Conservation (phyloP, 108 stramenopile species). For the Fragilaria radians region DNA sequence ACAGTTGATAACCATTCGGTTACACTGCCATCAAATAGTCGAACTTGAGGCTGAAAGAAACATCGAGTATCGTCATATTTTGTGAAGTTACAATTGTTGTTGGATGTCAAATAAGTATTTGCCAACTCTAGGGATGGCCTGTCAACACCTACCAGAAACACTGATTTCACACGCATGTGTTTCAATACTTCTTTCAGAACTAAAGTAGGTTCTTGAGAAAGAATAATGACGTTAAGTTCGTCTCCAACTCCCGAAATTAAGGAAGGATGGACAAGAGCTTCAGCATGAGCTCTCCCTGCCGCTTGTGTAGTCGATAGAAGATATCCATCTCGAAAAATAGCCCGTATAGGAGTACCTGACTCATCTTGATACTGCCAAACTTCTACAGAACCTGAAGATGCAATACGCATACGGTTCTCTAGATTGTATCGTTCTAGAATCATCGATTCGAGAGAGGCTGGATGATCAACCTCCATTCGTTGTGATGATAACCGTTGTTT, state of each 20-base stretch:
- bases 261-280: neutral
- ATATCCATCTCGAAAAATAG: neutral
- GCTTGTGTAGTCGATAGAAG: neutral
- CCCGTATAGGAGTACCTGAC: neutral
- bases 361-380: neutral
- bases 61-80: neutral
- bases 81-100: neutral
- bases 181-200: neutral
- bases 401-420: neutral
- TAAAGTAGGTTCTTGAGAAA: neutral
- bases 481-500: neutral
- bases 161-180: neutral
- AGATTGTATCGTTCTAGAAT: neutral
- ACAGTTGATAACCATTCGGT: neutral
- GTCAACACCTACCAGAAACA: neutral
- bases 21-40: neutral
- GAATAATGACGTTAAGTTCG: neutral
- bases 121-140: neutral
- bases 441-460: neutral
- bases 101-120: neutral
- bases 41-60: neutral
- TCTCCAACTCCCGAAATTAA: neutral
- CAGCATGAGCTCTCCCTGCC: neutral
- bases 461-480: neutral
- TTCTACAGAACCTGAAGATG: neutral